These are phyloP conservation scores for Erodium moschatum DNA, from an alignment of 441 rosid genomes.

Conservation along the genomic window DNA sequence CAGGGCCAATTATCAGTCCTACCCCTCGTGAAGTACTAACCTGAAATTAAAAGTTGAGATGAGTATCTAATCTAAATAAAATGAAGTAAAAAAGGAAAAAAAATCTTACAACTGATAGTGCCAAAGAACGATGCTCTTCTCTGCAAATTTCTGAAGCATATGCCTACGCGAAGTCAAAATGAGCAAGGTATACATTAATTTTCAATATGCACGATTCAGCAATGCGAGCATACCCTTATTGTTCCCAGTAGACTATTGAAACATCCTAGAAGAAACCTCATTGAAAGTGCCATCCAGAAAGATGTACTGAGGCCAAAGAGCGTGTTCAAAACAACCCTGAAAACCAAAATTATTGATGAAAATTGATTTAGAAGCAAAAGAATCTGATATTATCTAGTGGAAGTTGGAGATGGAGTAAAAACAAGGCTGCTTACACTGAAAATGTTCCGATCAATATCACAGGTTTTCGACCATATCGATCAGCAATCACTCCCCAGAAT, in stretches of 20 bases:
- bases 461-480: conserved; percentile 7
- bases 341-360: conserved; percentile 13
- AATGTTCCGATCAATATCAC: conserved; percentile 7
- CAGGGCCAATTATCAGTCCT: conserved; percentile 62
- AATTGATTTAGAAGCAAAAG: not conserved
- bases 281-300: conserved; percentile 46
- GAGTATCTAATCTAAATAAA: not conserved
- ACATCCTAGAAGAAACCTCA: conserved; percentile 44
- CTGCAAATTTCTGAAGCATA: conserved; percentile 44
- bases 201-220: too few species aligned
- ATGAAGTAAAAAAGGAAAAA: not conserved
- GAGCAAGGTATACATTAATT: too few species aligned
- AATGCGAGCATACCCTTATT: conserved; percentile 25
- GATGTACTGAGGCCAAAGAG: conserved; percentile 42
- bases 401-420: not conserved
- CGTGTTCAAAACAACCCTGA: conserved; percentile 35
- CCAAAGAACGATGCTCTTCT: conserved; percentile 37
- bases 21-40: conserved; percentile 59
- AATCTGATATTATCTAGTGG: not conserved
- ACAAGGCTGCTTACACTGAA: not conserved
- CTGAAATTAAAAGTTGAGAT: conserved; percentile 23
- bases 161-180: too few species aligned
- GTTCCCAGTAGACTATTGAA: conserved; percentile 40
- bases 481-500: conserved; percentile 17
- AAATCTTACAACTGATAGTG: conserved; percentile 33